Base-by-base conservation (phyloP, 345 rosid genomes). In the Populus ilicifolia region DNA sequence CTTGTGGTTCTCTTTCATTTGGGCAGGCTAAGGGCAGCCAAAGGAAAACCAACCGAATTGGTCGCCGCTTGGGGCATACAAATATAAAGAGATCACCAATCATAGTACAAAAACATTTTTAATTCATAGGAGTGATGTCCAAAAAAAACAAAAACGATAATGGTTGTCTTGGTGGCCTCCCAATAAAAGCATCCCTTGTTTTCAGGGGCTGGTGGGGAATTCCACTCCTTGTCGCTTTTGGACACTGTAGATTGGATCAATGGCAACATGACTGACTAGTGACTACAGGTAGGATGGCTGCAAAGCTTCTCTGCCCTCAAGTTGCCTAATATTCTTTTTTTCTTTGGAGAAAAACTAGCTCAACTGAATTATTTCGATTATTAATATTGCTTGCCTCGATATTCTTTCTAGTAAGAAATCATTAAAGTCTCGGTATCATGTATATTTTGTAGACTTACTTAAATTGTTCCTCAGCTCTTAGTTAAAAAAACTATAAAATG, bases 31-130 rank as follows among this genome's bases (percentile, higher is more conserved):
- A 75, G 78, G 85, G 82, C 83, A 71, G 81, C 80, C 77, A 8
- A 48, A 77, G 84, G 84, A 85, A 74, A 75, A 80, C 84, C 79
- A 73, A 23, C 78, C 83, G 79, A 81, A 83, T 56, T 79, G 87
- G 85, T 84, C 83, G 83, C 85, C 89, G 80, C 87, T 78, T 78
- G 87, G 86, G 81, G 78, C 46, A 48, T 75, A 70, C 69, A 76
- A 73, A 30, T 44, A 23, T 18, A 48, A 54, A 66, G 21, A n/a
- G 46, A 71, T 80, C 14, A 10, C 66, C 81, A 84, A 82, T 73
- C 76, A 80, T 67, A 66, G 27, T 61, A 46, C 75, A 67, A 70
- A 14, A 64, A 13, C 29, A 72, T 50, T 33, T 25, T 52, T 9
- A 36, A 61, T 43, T 63, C 23, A 61, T 20, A 3, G 69, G 67